Percentiles rank a stretch among this genome's conserved stretches.
Evolutionary conservation across 768 basidiomycete species (phyloP).

Genomic region (Hygrophoropsis aurantiaca): DNA sequence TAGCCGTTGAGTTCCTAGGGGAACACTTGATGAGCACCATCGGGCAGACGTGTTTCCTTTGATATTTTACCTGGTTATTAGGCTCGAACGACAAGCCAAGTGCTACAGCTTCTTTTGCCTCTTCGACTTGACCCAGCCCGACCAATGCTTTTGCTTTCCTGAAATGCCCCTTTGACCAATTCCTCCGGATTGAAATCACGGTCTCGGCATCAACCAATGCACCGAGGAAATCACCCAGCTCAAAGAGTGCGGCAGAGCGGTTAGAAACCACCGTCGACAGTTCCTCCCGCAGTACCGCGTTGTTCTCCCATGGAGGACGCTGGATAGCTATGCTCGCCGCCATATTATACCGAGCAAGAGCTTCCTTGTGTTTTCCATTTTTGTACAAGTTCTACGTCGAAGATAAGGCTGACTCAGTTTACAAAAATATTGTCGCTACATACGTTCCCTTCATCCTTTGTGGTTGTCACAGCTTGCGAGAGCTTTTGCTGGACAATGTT

Average conservation of each 20-base stretch:
- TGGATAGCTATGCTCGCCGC: conserved; percentile 76
- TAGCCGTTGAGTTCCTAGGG: conserved; percentile 30
- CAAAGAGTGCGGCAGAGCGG: conserved; percentile 83
- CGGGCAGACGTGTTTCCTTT: not conserved
- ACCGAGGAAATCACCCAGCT: conserved; percentile 69
- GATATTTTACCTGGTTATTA: conserved; percentile 47
- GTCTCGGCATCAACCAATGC: conserved; percentile 90
- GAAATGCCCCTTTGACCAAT: conserved; percentile 97
- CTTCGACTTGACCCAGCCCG: conserved; percentile 63
- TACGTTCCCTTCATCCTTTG: conserved; percentile 96
- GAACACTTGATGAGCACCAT: not conserved
- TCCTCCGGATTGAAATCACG: conserved; percentile 78
- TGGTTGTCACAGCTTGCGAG: conserved; percentile 67
- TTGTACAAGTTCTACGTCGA: conserved; percentile 72
- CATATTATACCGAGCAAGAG: conserved; percentile 76
- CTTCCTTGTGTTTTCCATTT: conserved; percentile 60
- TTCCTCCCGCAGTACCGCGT: conserved; percentile 83
- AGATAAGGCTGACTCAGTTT: conserved; percentile 20
- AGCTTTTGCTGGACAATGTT: conserved; percentile 76
- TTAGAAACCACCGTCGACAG: conserved; percentile 89
- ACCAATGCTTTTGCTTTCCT: conserved; percentile 88
- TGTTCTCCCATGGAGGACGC: conserved; percentile 89
- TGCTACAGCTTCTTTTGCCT: conserved; percentile 79
- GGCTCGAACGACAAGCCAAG: conserved; percentile 87
- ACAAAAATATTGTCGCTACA: conserved; percentile 3